Evolutionary conservation across 345 rosid species (phyloP), one percentile per base, ranked within the genome.

Genomic region (Murraya paniculata): DNA sequence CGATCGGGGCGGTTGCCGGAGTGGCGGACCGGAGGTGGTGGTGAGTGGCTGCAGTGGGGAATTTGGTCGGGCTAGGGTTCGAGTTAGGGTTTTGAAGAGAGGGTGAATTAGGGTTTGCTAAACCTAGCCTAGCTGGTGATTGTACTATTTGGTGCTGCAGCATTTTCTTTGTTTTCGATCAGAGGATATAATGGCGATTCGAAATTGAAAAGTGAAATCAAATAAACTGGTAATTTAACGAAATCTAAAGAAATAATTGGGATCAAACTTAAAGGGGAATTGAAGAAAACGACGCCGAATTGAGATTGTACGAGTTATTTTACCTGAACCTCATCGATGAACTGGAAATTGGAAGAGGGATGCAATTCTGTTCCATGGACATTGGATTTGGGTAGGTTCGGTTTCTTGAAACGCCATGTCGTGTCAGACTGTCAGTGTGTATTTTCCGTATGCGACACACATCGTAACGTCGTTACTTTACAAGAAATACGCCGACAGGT

Each of bases 51-150:
- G 90, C 78, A 31, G 86, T 76, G 22, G 90, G 86, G 85, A 84
- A 83, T 80, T 87, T 85, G 73, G 92, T 82, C 62, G 98, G 91
- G 18, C 89, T 86, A 66, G 89, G 86, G 81, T 80, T 92, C 60
- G 90, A 84, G 80, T 80, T 91, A 31, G 90, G 86, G 81, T 81
- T 92, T 73, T 85, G 94, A 28, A 91, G 85, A 36, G 97, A 88
- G 18, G 95, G 98, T 2, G 98, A 92, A 1, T 84, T 88, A 13
- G 97, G 97, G 82, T 85, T 90, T 58, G 94, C 83, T n/a, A 94
- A 77, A 35, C 97, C 97, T 48, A 92, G 74, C 83, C 98, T 89
- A 48, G 97, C 97, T 77, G 98, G 98, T 19, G 98, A 92, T 60
- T 87, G 97, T 0, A 85, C 96, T 62, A 91, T 85, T 53, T 92